A percentile compares a stretch with the other conserved stretches of the same genome.
Conservation (phyloP, 208 protist genomes). For the Leishmania gerbilli region DNA sequence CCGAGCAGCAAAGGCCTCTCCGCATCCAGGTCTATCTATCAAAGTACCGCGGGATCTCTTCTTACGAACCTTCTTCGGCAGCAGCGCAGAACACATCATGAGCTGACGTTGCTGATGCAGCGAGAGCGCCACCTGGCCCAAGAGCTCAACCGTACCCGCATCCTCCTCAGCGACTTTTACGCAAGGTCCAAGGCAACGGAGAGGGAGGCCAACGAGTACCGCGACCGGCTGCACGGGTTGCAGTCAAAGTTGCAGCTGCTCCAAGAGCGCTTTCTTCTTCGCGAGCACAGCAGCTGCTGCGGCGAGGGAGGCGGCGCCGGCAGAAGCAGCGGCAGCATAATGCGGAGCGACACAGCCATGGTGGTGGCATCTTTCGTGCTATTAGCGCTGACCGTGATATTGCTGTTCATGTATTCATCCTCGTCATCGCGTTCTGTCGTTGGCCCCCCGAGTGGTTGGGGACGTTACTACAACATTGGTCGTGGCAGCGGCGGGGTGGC, state of each 20-base stretch:
- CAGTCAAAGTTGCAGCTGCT: neutral
- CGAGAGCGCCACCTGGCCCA: neutral
- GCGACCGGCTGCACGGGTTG: slow-evolving; percentile 3
- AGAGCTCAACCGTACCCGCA: slow-evolving; percentile 13
- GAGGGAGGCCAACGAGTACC: slow-evolving; percentile 1
- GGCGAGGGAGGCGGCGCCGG: neutral
- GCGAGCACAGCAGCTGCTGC: neutral
- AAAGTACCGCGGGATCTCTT: slow-evolving; percentile 1
- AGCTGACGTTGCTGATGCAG: slow-evolving; percentile 8
- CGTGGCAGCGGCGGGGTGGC: neutral
- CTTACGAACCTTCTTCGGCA: slow-evolving; percentile 12
- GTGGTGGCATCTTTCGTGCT: neutral
- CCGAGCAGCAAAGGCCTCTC: neutral
- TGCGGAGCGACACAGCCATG: neutral
- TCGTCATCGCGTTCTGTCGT: neutral
- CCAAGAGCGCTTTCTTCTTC: slow-evolving; percentile 12
- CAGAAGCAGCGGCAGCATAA: neutral
- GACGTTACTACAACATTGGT: neutral
- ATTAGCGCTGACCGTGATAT: neutral
- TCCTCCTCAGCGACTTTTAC: slow-evolving; percentile 6
- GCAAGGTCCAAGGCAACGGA: neutral
- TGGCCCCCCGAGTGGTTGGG: neutral
- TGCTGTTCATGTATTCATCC: neutral
- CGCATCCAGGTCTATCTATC: neutral
- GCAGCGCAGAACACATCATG: slow-evolving; percentile 12